Evolutionary conservation across 176 grass and related monocot genomes (phyloP).

Genomic region (Avena atlantica): DNA sequence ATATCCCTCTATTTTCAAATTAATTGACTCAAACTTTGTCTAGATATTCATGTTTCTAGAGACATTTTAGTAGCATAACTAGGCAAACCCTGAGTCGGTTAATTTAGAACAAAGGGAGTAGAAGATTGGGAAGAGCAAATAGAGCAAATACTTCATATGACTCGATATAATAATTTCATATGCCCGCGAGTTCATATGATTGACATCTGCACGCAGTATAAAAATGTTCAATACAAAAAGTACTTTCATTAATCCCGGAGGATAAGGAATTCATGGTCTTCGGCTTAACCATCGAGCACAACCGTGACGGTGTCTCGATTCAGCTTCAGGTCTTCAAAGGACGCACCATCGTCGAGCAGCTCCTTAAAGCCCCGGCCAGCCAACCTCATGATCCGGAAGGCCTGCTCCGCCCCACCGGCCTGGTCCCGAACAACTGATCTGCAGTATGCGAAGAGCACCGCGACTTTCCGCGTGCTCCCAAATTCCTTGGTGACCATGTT

Average conservation of each 20-base stretch:
- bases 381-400: conserved; percentile 41
- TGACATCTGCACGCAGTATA: too few species aligned
- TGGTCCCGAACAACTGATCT: not conserved
- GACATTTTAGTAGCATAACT: too few species aligned
- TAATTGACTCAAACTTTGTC: too few species aligned
- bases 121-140: too few species aligned
- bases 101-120: too few species aligned
- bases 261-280: not conserved
- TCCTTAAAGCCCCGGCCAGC: not conserved
- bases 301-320: conserved; percentile 27
- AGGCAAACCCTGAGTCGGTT: too few species aligned
- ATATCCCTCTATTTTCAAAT: too few species aligned
- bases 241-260: not conserved
- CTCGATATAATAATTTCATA: too few species aligned
- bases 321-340: conserved; percentile 41
- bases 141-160: too few species aligned
- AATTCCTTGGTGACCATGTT: conserved; percentile 37
- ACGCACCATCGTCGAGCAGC: not conserved
- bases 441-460: conserved; percentile 40
- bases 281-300: conserved; percentile 3
- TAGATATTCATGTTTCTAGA: too few species aligned
- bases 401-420: not conserved
- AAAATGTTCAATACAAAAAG: not conserved
- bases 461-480: conserved; percentile 5
- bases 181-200: too few species aligned